Conservation (phyloP, 2,329 filamentous ascomycete genomes). For the Verticillium isaacii region DNA sequence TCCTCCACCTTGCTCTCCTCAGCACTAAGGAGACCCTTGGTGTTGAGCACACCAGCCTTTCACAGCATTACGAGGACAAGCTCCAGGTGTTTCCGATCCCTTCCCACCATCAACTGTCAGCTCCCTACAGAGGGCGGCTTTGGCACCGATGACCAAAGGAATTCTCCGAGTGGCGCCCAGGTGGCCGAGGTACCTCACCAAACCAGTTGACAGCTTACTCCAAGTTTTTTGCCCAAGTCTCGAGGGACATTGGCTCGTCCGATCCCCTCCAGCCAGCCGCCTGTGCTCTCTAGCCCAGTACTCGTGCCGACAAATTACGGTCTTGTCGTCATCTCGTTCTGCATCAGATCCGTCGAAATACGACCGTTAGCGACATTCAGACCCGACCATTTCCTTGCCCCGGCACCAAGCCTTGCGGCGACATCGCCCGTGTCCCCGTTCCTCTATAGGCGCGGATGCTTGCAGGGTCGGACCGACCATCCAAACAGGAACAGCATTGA, state of each 20-base stretch:
- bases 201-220: not conserved
- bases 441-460: not conserved
- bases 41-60: not conserved
- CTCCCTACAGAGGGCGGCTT: not conserved
- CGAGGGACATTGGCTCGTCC: not conserved
- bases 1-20: not conserved
- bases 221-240: not conserved
- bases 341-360: not conserved
- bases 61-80: not conserved
- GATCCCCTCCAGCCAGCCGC: not conserved
- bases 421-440: not conserved
- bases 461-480: not conserved
- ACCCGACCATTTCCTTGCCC: not conserved
- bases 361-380: not conserved
- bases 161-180: not conserved
- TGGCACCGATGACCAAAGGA: not conserved
- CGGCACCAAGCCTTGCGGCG: not conserved
- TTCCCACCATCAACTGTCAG: not conserved
- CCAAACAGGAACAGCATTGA: not conserved
- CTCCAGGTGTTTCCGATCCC: not conserved
- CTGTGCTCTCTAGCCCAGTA: not conserved
- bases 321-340: not conserved
- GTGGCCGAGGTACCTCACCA: not conserved
- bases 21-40: not conserved
- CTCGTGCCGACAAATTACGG: not conserved